phyloP scores from a whole-genome alignment of 768 basidiomycete genomes.

The Macrolepiota fuliginosa region DNA sequence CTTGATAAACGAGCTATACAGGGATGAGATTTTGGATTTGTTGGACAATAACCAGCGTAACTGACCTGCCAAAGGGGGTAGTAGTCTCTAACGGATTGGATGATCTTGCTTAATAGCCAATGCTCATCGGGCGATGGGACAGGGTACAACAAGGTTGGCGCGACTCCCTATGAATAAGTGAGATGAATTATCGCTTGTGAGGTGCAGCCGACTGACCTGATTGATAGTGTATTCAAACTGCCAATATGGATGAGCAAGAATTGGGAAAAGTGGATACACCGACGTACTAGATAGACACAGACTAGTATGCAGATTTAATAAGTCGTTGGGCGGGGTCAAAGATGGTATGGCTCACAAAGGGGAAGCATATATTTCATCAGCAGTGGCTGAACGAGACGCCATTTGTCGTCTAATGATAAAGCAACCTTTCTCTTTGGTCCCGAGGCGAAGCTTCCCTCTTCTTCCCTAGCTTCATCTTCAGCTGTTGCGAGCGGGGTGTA shows the following conservation, averaged over 20 bases:
- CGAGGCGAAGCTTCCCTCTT: conserved; percentile 33
- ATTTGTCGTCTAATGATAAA: conserved; percentile 73
- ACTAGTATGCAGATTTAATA: conserved; percentile 20
- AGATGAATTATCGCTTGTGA: not conserved
- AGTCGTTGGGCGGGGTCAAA: not conserved
- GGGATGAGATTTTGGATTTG: not conserved
- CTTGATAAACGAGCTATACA: conserved; percentile 78
- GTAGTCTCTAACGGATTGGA: conserved; percentile 85
- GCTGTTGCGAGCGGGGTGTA: conserved; percentile 44
- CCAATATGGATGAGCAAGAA: not conserved
- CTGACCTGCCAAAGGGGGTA: conserved; percentile 92
- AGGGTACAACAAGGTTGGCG: conserved; percentile 88
- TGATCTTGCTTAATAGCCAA: conserved; percentile 69
- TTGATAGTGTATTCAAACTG: conserved; percentile 93
- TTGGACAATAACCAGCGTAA: conserved; percentile 4
- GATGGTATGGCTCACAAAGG: conserved; percentile 58
- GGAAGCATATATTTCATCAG: conserved; percentile 89
- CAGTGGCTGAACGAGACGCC: conserved; percentile 77
- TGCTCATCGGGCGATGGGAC: conserved; percentile 63
- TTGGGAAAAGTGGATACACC: not conserved
- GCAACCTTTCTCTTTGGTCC: conserved; percentile 44
- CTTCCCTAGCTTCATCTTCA: conserved; percentile 40
- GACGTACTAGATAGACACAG: conserved; percentile 44
- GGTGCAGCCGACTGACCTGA: conserved; percentile 41
- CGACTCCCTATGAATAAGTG: conserved; percentile 60